Percentiles rank a stretch among this genome's conserved stretches.
phyloP scores from a whole-genome alignment of 805 yeast species.

The Starmerella sp. region DNA sequence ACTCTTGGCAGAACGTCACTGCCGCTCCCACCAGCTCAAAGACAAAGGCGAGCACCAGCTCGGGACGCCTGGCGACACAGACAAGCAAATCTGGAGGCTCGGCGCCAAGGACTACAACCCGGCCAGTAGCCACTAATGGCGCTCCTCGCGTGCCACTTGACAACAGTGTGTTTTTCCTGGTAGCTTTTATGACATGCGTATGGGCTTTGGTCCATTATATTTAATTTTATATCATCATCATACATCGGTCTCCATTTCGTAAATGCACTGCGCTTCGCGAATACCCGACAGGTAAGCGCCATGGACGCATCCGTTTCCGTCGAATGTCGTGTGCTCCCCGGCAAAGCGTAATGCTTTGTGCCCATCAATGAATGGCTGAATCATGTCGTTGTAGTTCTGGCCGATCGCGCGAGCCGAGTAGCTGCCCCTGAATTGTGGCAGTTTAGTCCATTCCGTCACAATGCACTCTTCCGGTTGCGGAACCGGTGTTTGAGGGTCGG shows the following conservation, averaged over 20 bases:
- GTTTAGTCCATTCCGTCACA: constrained; percentile 57
- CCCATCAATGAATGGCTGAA: constrained; percentile 52
- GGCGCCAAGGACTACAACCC: too few relatives aligned
- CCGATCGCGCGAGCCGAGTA: constrained; percentile 60
- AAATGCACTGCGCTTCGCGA: constrained; percentile 37
- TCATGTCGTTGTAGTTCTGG: constrained; percentile 55
- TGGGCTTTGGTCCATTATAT: not conserved
- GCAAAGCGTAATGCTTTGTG: constrained; percentile 62
- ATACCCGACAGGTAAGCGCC: constrained; percentile 77
- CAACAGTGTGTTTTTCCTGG: too few relatives aligned
- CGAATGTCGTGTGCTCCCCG: constrained; percentile 78
- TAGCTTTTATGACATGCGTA: too few relatives aligned
- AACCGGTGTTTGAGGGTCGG: constrained; percentile 20
- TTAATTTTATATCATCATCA: not conserved
- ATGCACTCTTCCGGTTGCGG: constrained; percentile 35
- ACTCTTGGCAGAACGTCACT: too few relatives aligned
- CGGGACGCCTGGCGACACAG: too few relatives aligned
- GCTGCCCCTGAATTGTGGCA: constrained; percentile 62
- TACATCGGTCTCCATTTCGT: not conserved
- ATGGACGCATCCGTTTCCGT: constrained; percentile 86
- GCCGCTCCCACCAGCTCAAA: too few relatives aligned
- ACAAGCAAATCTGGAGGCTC: too few relatives aligned
- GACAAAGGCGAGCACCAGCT: too few relatives aligned
- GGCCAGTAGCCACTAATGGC: too few relatives aligned
- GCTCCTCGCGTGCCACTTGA: too few relatives aligned